Base-by-base conservation (phyloP, 352 stramenopile species). In the Thraustochytrium sp. region DNA sequence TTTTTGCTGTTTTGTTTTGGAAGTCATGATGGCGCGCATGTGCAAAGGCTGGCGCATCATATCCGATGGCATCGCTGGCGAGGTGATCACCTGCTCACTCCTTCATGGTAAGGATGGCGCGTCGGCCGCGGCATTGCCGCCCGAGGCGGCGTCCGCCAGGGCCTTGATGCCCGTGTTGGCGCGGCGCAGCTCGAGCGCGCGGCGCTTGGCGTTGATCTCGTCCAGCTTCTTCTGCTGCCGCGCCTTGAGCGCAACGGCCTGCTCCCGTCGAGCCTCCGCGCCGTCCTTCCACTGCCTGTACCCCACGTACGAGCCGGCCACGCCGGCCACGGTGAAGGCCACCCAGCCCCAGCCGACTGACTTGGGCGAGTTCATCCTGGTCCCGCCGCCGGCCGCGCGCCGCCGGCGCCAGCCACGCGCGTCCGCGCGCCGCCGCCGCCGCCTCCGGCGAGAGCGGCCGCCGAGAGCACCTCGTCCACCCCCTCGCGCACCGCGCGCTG, bases 281-380 rank as follows among this genome's bases (percentile, higher is more conserved):
- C 62, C 62, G 23, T 53, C 23, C 62, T 75, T 75, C 62, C 62
- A 75, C 38, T 75, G 62, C 11, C 44, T 51, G 62, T 75, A 75
- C 62, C 62, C 62, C 5, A 75, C 37, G 40, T 75, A 75, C 37
- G 62, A 75, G 37, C 62, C 62, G 36, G 44, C 11, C 16, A 54
- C 40, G 38, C 62, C 62, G 4, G 62, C 62, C 23, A 36, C 36
- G 23, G 62, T 75, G 62, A 75, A 75, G 36, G 62, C 29, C 16
- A 54, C 62, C 40, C 38, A 55, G 62, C 62, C 62, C 62, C 62
- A 75, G 3, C 36, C 44, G 31, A 75, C 40, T 21, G 62, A 75
- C 62, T 54, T 75, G 38, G 36, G 44, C 38, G 62, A 48, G 62
- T 55, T 75, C 62, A 75, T 75, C 55, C 26, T 64, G 23, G 51